Percentiles rank a stretch among this genome's conserved stretches.
These are phyloP conservation scores for Rhodotorula sp. DNA, from an alignment of 1,284 basidiomycete genomes.

Conservation along the genomic window DNA sequence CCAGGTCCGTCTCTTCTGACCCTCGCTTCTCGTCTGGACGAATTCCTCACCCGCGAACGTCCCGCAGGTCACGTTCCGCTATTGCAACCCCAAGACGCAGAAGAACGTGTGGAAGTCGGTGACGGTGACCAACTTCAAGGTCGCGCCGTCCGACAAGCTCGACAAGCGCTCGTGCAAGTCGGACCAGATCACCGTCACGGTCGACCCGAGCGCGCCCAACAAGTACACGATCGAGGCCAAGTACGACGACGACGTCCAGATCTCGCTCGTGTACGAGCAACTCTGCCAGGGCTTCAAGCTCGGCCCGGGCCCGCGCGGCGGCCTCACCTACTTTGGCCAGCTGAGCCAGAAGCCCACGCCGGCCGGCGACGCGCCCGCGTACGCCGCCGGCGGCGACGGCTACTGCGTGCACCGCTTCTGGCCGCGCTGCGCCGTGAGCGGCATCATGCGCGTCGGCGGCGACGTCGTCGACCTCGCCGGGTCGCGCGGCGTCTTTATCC, in stretches of 20 bases:
- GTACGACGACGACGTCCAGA: slow-evolving; percentile 74
- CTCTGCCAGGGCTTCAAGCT: slow-evolving; percentile 87
- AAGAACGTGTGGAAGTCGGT: slow-evolving; percentile 83
- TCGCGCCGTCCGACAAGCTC: slow-evolving; percentile 60
- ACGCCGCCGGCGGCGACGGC: slow-evolving; percentile 60
- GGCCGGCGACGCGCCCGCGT: slow-evolving; percentile 58
- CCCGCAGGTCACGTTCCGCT: slow-evolving; percentile 77
- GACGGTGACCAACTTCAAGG: slow-evolving; percentile 81
- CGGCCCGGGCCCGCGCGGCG: slow-evolving; percentile 82
- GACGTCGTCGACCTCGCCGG: slow-evolving; percentile 66
- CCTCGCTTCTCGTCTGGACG: too few relatives aligned
- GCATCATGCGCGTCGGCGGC: slow-evolving; percentile 69
- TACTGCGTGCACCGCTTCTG: slow-evolving; percentile 91
- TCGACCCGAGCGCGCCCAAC: slow-evolving; percentile 64
- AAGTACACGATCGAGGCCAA: slow-evolving; percentile 76
- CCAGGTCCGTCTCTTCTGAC: slow-evolving; percentile 55
- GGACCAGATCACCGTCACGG: slow-evolving; percentile 75
- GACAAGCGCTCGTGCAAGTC: slow-evolving; percentile 86
- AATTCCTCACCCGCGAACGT: not conserved
- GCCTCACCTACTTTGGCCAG: slow-evolving; percentile 83
- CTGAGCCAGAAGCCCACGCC: slow-evolving; percentile 55
- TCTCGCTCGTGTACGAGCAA: slow-evolving; percentile 72
- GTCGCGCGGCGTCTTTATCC: slow-evolving; percentile 80
- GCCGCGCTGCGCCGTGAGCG: slow-evolving; percentile 65
- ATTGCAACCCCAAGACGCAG: slow-evolving; percentile 70